These are phyloP conservation scores for Malassezia furfur DNA, from an alignment of 1,284 basidiomycete species.

Conservation along the genomic window DNA sequence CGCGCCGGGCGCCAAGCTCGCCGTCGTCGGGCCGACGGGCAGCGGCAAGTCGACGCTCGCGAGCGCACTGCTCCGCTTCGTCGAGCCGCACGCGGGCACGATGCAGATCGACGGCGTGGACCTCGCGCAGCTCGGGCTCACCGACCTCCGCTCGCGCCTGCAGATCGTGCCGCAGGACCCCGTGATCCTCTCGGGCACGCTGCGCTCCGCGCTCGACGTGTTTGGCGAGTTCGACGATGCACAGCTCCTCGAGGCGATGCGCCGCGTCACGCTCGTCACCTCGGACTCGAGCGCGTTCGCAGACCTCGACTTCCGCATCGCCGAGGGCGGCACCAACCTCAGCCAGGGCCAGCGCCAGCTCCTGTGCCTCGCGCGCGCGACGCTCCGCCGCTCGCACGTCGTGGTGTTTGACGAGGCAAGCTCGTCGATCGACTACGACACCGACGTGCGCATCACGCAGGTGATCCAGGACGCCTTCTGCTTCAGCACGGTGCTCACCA, in stretches of 20 bases:
- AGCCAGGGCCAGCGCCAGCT: slow-evolving; percentile 43
- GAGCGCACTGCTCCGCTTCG: slow-evolving; percentile 31
- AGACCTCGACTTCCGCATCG: slow-evolving; percentile 25
- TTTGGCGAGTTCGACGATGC: slow-evolving; percentile 31
- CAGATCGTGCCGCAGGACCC: slow-evolving; percentile 52
- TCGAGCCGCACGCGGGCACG: slow-evolving; percentile 26
- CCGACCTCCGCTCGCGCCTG: slow-evolving; percentile 52
- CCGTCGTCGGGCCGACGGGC: slow-evolving; percentile 64
- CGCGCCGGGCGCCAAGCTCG: slow-evolving; percentile 66
- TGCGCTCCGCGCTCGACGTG: slow-evolving; percentile 33
- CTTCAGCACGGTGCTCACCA: slow-evolving; percentile 65
- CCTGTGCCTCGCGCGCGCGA: slow-evolving; percentile 39
- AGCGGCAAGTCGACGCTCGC: slow-evolving; percentile 48
- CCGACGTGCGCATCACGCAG: slow-evolving; percentile 56
- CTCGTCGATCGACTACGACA: slow-evolving; percentile 37
- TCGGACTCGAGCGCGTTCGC: slow-evolving; percentile 12
- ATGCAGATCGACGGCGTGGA: slow-evolving; percentile 46
- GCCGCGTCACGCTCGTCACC: slow-evolving; percentile 5
- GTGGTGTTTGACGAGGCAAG: slow-evolving; percentile 47
- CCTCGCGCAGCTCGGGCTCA: slow-evolving; percentile 51
- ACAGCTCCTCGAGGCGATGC: slow-evolving; percentile 18
- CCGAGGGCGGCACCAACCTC: slow-evolving; percentile 41
- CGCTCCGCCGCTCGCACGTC: slow-evolving; percentile 33
- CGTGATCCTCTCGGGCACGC: slow-evolving; percentile 35
- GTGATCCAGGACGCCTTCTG: slow-evolving; percentile 71